Base-by-base conservation (phyloP, 2,329 filamentous ascomycete species). In the Neopestalotiopsis rosae region DNA sequence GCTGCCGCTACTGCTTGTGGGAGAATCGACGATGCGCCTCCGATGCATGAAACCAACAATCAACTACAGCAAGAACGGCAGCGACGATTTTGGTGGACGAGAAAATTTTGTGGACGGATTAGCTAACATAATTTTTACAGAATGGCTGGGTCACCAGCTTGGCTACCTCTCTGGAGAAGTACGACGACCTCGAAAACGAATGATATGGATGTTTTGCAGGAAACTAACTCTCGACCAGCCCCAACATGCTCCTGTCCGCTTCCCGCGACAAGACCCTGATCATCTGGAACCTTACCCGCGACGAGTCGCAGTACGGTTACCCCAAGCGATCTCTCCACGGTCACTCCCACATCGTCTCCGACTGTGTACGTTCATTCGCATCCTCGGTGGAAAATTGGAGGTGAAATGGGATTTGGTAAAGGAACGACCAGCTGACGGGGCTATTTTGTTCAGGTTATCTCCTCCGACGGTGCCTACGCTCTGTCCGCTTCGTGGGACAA, bases 221-320 rank as follows among this genome's bases (percentile, higher is more conserved):
- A 75, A 73, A 72, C 76, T 79, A 69, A 79, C 73, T 65, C 20
- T 74, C 69, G 64, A 70, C 72, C 78, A 90, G 94, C 93, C 96
- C 96, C 82, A 98, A 99, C 91, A 98, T 99, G 95, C 95, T 99
- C 84, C 91, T 99, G 81, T 99, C 96, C 78, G 95, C 89, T 81
- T 94, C 91, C 83, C 94, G 96, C 88, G 96, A 99, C 91, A 98
- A 98, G 93, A 94, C 93, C 78, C 89, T 99, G 84, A 99, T 99
- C 89, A 97, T 99, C 91, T 99, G 96, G 96, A 97, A 98, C 91
- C 90, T 99, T 81, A 98, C 96, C 86, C 95, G 96, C 87, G 95
- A 98, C 86, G 96, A 98, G 88, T 91, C 91, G 84, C 92, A 94
- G 83, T 99, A 98, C 90, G 96, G 96, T 80, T 97, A 97, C 90